phyloP scores from a whole-genome alignment of 495 filamentous ascomycete genomes.

The Annulohypoxylon stygium region DNA sequence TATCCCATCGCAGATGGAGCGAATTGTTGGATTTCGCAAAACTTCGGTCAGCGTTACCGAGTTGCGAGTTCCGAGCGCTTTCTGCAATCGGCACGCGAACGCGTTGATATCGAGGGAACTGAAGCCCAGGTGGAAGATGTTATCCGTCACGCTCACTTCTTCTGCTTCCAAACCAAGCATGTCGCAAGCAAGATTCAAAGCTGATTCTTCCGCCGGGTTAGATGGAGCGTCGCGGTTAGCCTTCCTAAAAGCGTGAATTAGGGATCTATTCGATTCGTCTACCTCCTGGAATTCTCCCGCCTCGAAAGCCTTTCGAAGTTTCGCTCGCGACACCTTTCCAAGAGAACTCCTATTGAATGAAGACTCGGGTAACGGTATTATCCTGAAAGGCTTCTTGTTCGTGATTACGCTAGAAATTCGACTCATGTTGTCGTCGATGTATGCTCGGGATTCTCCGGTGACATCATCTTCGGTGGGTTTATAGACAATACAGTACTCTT shows the following conservation, averaged over 20 bases:
- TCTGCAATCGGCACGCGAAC: conserved; percentile 4
- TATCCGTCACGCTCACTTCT: conserved; percentile 11
- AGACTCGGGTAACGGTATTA: conserved; percentile 5
- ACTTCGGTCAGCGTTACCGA: conserved; percentile 9
- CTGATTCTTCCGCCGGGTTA: not conserved
- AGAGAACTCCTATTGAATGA: conserved; percentile 2
- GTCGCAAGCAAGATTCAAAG: conserved; percentile 8
- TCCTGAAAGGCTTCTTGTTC: conserved; percentile 9
- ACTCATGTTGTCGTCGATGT: conserved; percentile 10
- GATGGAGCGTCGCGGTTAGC: conserved; percentile 10
- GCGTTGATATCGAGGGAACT: conserved; percentile 9
- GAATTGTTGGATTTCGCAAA: conserved; percentile 9
- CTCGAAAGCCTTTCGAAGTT: conserved; percentile 10
- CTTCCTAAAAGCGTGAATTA: conserved; percentile 6
- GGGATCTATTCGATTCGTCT: conserved; percentile 1
- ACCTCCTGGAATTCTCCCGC: conserved; percentile 7
- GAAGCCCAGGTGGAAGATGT: conserved; percentile 14
- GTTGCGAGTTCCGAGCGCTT: not conserved
- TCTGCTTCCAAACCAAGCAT: conserved; percentile 13
- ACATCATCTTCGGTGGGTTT: not conserved
- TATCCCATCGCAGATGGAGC: conserved; percentile 1
- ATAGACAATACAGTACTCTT: conserved; percentile 13
- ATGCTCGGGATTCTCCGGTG: not conserved
- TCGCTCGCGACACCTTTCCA: conserved; percentile 11
- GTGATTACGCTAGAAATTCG: conserved; percentile 9